Evolutionary conservation across 257 asterid species (phyloP), one percentile per base, ranked within the genome.

Genomic region (Gentiana dahurica): DNA sequence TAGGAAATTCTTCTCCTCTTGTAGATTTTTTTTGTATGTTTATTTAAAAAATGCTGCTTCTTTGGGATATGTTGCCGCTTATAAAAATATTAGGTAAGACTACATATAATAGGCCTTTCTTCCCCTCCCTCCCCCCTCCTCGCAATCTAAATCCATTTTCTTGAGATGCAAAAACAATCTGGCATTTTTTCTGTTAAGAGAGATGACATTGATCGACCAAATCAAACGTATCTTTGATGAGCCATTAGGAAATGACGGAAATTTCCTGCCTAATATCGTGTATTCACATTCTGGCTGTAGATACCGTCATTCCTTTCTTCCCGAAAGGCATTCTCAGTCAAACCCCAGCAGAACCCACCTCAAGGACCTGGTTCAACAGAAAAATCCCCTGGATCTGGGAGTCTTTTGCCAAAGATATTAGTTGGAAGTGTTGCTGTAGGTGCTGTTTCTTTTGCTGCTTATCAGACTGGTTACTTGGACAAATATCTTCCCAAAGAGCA

Each of bases 301-400:
- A 71, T 74, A 58, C 95, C 97, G 57, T 79, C 94, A 60, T 81
- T 81, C 74, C 95, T 83, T 73, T 77, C 84, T 72, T 79, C 93
- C 53, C 81, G 97, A 78, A 86, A 81, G 73, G 70, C 68, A 8
- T 83, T 76, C 61, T 85, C 94, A 49, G 87, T 55, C 70, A 64
- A 54, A 50, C 43, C 94, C 34, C 79, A 48, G 57, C 77, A 71
- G 35, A 78, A 69, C 66, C 78, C 63, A 55, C 86, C 81, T 10
- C 58, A 56, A 48, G 73, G 79, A 49, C 67, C 75, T 39, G 70
- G 74, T 60, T 39, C 76, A 36, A 73, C 77, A 53, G 73, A 71
- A 65, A 75, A 67, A 60, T 62, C 65, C 59, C 49, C 87, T 45
- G 78, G 75, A 66, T 66, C 88, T 54, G 73, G 69, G 68, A 82